Evolutionary conservation across 1,284 basidiomycete genomes (phyloP).

Genomic region (Irpex sp.): DNA sequence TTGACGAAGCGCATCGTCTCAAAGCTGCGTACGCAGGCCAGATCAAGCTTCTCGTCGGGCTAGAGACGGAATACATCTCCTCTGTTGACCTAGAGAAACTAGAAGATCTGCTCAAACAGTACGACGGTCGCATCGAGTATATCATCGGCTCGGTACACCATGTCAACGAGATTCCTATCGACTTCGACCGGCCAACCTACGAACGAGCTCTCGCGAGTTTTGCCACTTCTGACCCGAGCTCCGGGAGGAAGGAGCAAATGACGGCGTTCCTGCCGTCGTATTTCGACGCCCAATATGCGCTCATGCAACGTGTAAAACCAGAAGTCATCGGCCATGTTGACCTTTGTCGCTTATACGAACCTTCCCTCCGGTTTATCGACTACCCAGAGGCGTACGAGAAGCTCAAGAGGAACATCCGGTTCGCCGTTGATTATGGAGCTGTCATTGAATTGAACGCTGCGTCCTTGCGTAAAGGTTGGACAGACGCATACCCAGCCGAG

Average conservation of each 20-base stretch:
- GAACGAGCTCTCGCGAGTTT: conserved; percentile 52
- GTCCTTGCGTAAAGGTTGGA: conserved; percentile 91
- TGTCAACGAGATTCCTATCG: conserved; percentile 85
- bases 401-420: conserved; percentile 74
- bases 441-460: conserved; percentile 94
- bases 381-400: conserved; percentile 62
- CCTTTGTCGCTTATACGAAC: conserved; percentile 79
- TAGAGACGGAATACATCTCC: conserved; percentile 93
- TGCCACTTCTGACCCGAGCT: conserved; percentile 16
- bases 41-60: conserved; percentile 82
- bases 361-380: conserved; percentile 48
- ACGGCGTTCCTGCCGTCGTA: conserved; percentile 64
- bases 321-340: conserved; percentile 95
- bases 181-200: conserved; percentile 82
- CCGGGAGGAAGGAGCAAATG: conserved; percentile 18
- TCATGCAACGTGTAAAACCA: conserved; percentile 72
- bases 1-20: conserved; percentile 76
- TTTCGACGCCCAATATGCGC: conserved; percentile 77
- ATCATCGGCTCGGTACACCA: conserved; percentile 95
- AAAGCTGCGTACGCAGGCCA: conserved; percentile 53
- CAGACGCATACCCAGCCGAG: conserved; percentile 75
- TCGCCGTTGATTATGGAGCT: conserved; percentile 80
- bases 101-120: conserved; percentile 39
- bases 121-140: conserved; percentile 71
- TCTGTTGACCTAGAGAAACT: conserved; percentile 61